These are phyloP conservation scores for Blastocladiella emersonii DNA, from an alignment of 371 early-diverging fungal genomes.

Conservation along the genomic window DNA sequence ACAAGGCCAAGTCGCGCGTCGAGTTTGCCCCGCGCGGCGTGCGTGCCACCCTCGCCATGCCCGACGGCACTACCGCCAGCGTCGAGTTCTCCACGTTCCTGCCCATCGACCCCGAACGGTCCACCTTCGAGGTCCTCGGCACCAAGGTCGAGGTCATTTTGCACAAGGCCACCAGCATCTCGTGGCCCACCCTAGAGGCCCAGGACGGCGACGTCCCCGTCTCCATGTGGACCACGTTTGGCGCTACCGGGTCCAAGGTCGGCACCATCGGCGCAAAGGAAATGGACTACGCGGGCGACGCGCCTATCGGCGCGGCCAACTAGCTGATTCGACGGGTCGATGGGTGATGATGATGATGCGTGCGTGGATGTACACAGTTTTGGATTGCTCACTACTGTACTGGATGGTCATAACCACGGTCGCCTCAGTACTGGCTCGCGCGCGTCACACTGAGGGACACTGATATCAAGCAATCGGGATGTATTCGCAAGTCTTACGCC, in stretches of 20 bases:
- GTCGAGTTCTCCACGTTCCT: conserved; percentile 31
- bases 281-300: background rate
- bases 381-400: no score
- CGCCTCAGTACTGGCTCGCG: no score
- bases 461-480: no score
- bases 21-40: conserved; percentile 36
- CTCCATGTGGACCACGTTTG: conserved; percentile 72
- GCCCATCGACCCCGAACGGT: conserved; percentile 50
- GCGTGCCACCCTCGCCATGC: conserved; percentile 31
- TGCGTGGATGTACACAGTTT: no score
- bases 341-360: no score
- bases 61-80: conserved; percentile 41
- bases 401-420: no score
- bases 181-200: conserved; percentile 75
- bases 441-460: no score
- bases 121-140: conserved; percentile 51
- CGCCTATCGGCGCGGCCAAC: background rate
- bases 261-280: conserved; percentile 7
- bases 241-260: conserved; percentile 19
- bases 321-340: no score
- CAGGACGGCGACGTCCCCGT: conserved; percentile 27
- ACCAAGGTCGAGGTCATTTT: conserved; percentile 80
- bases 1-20: conserved; percentile 49
- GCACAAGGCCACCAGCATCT: conserved; percentile 67
- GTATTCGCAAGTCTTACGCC: no score